A percentile compares a stretch with the other conserved stretches of the same genome.
These are phyloP conservation scores for Mycena olivaceomarginata DNA, from an alignment of 768 basidiomycete species.

Conservation along the genomic window DNA sequence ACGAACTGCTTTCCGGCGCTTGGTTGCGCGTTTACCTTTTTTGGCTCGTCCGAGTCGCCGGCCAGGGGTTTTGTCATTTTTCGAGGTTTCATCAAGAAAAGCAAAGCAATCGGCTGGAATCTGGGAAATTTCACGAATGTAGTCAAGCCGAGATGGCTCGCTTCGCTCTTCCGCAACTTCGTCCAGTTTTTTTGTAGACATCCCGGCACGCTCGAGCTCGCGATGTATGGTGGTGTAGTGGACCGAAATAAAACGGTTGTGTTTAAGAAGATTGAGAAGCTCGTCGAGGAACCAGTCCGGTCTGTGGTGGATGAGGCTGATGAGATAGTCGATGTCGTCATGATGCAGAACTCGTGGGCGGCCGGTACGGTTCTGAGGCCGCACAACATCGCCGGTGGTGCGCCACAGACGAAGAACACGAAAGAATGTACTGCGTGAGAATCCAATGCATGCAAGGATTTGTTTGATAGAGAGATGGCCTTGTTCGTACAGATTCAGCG, in stretches of 20 bases:
- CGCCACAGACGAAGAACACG: conserved; percentile 49
- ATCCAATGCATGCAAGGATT: conserved; percentile 48
- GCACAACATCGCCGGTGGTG: conserved; percentile 53
- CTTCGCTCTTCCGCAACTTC: conserved; percentile 56
- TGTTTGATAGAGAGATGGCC: conserved; percentile 43
- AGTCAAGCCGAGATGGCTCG: conserved; percentile 50
- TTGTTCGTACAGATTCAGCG: conserved; percentile 46
- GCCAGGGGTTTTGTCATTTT: conserved; percentile 51
- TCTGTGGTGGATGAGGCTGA: conserved; percentile 38
- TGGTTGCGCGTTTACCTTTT: conserved; percentile 20
- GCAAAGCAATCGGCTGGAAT: conserved; percentile 56
- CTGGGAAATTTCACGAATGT: conserved; percentile 49
- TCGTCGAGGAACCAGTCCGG: conserved; percentile 57
- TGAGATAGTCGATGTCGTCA: conserved; percentile 48
- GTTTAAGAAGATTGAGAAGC: too few species aligned
- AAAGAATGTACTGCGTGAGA: conserved; percentile 49
- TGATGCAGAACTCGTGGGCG: conserved; percentile 31
- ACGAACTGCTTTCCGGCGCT: neutral
- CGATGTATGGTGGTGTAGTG: too few species aligned
- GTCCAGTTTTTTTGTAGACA: conserved; percentile 53
- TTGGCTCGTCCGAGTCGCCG: conserved; percentile 14
- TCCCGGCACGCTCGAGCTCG: conserved; percentile 37
- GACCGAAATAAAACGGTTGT: too few species aligned
- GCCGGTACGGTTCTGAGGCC: neutral
- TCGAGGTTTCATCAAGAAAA: conserved; percentile 59